Base-by-base conservation (phyloP, 1,139 yeast genomes). In the Candida sanyaensis region DNA sequence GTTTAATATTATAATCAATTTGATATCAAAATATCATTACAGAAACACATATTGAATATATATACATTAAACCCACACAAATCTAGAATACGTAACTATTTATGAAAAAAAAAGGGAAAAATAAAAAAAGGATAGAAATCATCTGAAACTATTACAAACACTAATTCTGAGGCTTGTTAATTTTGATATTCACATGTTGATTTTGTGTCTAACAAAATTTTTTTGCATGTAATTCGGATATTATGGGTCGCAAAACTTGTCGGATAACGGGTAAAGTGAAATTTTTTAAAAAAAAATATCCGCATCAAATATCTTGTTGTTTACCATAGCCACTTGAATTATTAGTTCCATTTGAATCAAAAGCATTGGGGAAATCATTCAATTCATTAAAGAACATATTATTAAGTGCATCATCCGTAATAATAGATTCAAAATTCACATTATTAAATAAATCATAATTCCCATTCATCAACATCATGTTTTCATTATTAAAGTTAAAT, bases 401-500 rank as follows among this genome's bases (percentile, higher is more conserved):
- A 38, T 44, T 50, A n/a, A 50, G 42, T 5, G 41, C 39, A 8
- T 50, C 53, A 31, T 50, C 52, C 11, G 30, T 42, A 7, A 45
- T 26, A 29, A 50, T 13, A 6, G 36, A 33, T 11, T 43, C 48
- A 17, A 51, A 30, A 29, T 44, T 40, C 27, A 42, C 24, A 13
- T 24, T 32, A 30, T 29, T 39, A 12, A 37, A 32, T 13, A 38
- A 24, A 30, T 43, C 45, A 31, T 37, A 43, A 23, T 43, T 38
- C 31, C 41, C 42, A 29, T 43, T 51, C 47, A 17, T 41, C 33
- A 34, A 27, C 44, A 41, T 41, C 39, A 41, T 27, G 21, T 34
- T 41, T 23, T 34, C 44, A 41, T 33, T 41, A 23, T 40, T 37
- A 17, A 36, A 30, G 21, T 42, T 39, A 11, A 43, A 17, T 9